Evolutionary conservation across 331 rosid genomes (phyloP), one percentile per base, ranked within the genome.

Genomic region (Malus hybrid): DNA sequence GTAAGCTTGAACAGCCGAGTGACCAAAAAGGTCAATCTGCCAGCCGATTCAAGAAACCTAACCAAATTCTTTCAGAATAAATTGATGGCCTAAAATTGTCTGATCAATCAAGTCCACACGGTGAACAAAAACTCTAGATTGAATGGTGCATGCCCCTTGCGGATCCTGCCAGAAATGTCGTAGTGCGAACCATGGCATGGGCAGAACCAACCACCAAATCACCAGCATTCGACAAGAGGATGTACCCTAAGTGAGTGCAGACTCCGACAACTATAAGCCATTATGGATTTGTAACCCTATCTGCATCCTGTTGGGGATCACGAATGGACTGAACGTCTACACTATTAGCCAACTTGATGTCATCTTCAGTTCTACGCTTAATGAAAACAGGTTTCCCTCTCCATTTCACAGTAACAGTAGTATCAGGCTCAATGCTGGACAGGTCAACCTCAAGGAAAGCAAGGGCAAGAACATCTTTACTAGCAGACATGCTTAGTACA

Each of bases 11-110:
- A 93, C 90, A 2, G 96, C 90, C 48, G 98, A 93, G 80, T 91
- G 98, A 32, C 97, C 98, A 72, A 93, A 93, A 20, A 96, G 97
- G 74, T 93, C 97, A 42, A 93, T 93, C 80, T 93, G 98, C 98
- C 98, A 93, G 56, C 98, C 98, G 56, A 88, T 85, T 80, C 98
- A 83, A 0, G 98, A 96, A 76, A 69, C 77, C 64, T 80, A 69
- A 19, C 86, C 88, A 80, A 93, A 91, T 78, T 88, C 90, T 20
- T 76, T 83, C 81, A 84, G 86, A 48, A 91, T 71, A 74, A 85
- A 91, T 27, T 56, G 80, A 81, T 93, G 98, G 46, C 98, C 98
- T 59, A 91, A 82, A 19, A 92, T 93, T 61, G 97, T 89, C 88
- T 91, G 98, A 84, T 93, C 97, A 77, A 93, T 93, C 97, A 93